phyloP scores from a whole-genome alignment of 2,329 filamentous ascomycete species.

The Hysterium pulicare region DNA sequence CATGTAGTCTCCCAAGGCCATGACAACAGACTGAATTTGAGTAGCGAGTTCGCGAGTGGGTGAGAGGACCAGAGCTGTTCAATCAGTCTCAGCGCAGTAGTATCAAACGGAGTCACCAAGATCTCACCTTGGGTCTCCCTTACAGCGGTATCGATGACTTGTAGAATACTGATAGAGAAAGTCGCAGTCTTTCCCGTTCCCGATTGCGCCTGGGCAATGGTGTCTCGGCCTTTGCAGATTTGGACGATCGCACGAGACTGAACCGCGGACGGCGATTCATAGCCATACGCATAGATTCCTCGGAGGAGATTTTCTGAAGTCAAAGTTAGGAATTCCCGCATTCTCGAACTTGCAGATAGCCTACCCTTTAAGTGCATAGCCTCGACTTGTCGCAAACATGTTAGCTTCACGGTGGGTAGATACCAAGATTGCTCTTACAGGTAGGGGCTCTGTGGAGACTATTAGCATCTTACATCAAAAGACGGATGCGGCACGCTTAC shows the following conservation, averaged over 20 bases:
- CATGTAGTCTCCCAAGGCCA: constrained; percentile 99
- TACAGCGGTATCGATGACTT: constrained; percentile 90
- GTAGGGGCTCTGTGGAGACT: constrained; percentile 68
- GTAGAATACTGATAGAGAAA: constrained; percentile 93
- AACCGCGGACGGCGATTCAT: constrained; percentile 95
- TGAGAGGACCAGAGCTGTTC: constrained; percentile 78
- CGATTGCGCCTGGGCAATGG: constrained; percentile 96
- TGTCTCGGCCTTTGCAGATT: constrained; percentile 98
- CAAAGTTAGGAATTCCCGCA: background rate
- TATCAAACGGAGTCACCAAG: background rate
- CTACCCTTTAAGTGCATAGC: constrained; percentile 76
- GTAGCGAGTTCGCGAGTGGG: constrained; percentile 95
- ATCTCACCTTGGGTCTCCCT: constrained; percentile 73
- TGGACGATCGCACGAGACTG: constrained; percentile 98
- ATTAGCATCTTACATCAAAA: too few relatives aligned
- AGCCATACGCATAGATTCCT: constrained; percentile 97
- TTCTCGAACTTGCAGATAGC: background rate
- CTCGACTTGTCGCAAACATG: constrained; percentile 18
- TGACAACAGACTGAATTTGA: constrained; percentile 97
- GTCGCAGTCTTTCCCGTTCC: constrained; percentile 96
- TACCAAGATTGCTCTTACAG: constrained; percentile 8
- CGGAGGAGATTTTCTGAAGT: constrained; percentile 83
- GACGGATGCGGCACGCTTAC: too few relatives aligned
- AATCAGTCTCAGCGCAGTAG: constrained; percentile 11
- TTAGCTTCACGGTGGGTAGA: background rate